These are phyloP conservation scores for Kazachstania africana DNA, from an alignment of 805 yeast genomes.

Conservation along the genomic window DNA sequence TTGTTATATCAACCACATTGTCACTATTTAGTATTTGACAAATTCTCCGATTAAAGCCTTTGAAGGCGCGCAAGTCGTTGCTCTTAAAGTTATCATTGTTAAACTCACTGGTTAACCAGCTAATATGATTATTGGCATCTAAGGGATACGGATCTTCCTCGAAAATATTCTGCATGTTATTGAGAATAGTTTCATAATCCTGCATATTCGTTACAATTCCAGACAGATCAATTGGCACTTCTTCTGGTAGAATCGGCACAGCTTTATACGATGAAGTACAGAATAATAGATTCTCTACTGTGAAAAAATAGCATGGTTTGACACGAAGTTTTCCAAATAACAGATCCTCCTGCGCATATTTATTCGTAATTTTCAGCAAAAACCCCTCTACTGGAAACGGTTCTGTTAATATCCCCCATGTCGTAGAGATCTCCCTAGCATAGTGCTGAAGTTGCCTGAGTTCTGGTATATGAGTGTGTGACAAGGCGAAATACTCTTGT, in stretches of 20 bases:
- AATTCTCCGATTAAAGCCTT: constrained; percentile 53
- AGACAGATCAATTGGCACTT: constrained; percentile 8
- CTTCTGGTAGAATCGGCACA: constrained; percentile 46
- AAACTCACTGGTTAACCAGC: constrained; percentile 43
- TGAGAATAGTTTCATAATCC: constrained; percentile 10
- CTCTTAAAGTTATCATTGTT: constrained; percentile 31
- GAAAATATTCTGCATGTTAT: constrained; percentile 28
- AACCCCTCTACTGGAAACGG: constrained; percentile 81
- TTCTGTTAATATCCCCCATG: constrained; percentile 30
- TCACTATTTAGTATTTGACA: constrained; percentile 44
- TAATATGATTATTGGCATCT: constrained; percentile 39
- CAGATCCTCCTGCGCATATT: constrained; percentile 32
- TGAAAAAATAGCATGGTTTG: constrained; percentile 49
- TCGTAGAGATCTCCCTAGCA: constrained; percentile 20
- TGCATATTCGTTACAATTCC: constrained; percentile 23
- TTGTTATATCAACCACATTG: constrained; percentile 48
- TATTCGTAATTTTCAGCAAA: constrained; percentile 42
- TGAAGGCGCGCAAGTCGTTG: constrained; percentile 47
- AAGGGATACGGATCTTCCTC: constrained; percentile 45
- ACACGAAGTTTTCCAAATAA: constrained; percentile 32
- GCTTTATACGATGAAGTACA: constrained; percentile 44
- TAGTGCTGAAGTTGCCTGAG: constrained; percentile 37
- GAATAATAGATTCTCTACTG: constrained; percentile 51
- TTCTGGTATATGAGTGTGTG: constrained; percentile 45
- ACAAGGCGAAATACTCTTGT: constrained; percentile 33